These are phyloP conservation scores for Clarireedia paspali DNA, from an alignment of 2,329 filamentous ascomycete species.

Conservation along the genomic window DNA sequence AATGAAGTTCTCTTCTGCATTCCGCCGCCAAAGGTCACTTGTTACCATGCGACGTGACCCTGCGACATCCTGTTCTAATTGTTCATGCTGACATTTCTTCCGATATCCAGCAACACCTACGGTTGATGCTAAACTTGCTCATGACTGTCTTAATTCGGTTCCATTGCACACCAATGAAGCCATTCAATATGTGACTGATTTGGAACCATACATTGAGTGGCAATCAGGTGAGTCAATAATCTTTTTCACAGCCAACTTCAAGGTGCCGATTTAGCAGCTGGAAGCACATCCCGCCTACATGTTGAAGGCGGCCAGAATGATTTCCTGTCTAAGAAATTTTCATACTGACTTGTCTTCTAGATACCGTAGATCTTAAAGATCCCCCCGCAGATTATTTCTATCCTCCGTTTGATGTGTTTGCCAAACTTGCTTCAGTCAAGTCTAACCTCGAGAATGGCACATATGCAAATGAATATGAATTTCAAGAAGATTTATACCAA, in stretches of 20 bases:
- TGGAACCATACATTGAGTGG: conserved; percentile 26
- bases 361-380: conserved; percentile 34
- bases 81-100: neutral
- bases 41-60: neutral
- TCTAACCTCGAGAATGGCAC: conserved; percentile 32
- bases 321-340: neutral
- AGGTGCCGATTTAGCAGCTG: neutral
- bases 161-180: conserved; percentile 23
- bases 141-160: conserved; percentile 27
- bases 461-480: conserved; percentile 47
- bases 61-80: neutral
- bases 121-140: conserved; percentile 24
- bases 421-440: conserved; percentile 37
- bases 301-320: neutral
- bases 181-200: conserved; percentile 19
- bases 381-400: conserved; percentile 45
- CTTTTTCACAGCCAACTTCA: neutral
- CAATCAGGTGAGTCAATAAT: conserved; percentile 21
- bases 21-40: neutral
- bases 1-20: neutral
- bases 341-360: conserved; percentile 12
- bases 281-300: neutral
- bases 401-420: conserved; percentile 40
- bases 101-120: conserved; percentile 19
- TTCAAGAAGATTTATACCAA: conserved; percentile 45